Evolutionary conservation across 2,329 filamentous ascomycete genomes (phyloP), one percentile per base, ranked within the genome.

Genomic region (Aspergillus quadricinctus): DNA sequence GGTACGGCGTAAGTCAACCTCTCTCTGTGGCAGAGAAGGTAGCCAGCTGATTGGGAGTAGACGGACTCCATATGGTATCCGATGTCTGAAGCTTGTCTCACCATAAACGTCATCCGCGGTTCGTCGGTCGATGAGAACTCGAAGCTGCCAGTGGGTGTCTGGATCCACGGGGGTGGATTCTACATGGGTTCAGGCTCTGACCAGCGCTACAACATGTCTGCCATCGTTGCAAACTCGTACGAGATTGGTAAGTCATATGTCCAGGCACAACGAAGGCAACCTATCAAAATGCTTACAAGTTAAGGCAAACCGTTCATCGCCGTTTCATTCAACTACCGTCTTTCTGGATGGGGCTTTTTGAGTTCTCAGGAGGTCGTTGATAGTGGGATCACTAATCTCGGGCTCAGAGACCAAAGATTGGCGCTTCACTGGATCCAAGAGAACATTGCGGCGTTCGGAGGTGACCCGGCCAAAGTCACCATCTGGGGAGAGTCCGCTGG

Each of bases 141-240:
- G 2, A 75, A 70, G 10, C 74, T 88, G 2, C 84, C 84, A 0
- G 80, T 86, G 6, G 77, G 76, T 10, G 76, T 85, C 1, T 88
- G 85, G 84, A 83, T 88, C 27, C 83, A 86, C 60, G 77, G 82
- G 11, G 83, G 83, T 31, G 82, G 81, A 1, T 76, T 83, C 4
- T 78, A 74, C 52, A 72, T 76, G 31, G 84, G 84, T 1, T 78
- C 66, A 66, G 77, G 61, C 62, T 72, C 58, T 11, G 82, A 85
- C 57, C 74, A 80, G 4, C 79, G 84, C 53, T 88, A 88, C 67
- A 88, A 88, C 63, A 74, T 86, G 56, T 82, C 81, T 14, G 83
- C 80, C 57, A 79, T 87, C 49, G 82, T 88, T 6, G 71, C 78
- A 48, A 78, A 81, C 27, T 78, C 80, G 6, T 78, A 80, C 43